Evolutionary conservation across 805 yeast genomes (phyloP).

Genomic region (Metschnikowia matae): DNA sequence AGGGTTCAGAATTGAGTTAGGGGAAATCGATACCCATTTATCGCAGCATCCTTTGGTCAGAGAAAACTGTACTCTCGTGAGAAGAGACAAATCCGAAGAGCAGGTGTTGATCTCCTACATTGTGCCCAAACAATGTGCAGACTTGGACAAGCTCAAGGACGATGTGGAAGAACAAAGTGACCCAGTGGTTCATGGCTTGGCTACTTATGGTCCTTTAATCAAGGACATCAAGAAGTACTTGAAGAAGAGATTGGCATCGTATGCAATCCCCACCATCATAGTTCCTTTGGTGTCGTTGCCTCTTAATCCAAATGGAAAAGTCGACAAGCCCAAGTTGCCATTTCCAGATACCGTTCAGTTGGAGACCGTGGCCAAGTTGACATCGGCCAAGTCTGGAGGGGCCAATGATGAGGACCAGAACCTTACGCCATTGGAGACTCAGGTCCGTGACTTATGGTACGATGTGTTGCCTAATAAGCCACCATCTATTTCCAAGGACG

Average conservation of each 20-base stretch:
- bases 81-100: slow-evolving; percentile 89
- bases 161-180: slow-evolving; percentile 46
- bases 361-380: slow-evolving; percentile 60
- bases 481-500: slow-evolving; percentile 67
- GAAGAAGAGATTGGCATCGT: slow-evolving; percentile 84
- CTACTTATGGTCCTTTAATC: slow-evolving; percentile 69
- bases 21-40: slow-evolving; percentile 96
- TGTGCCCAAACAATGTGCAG: slow-evolving; percentile 64
- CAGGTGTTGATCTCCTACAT: slow-evolving; percentile 86
- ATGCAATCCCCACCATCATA: slow-evolving; percentile 89
- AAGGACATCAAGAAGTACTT: slow-evolving; percentile 72
- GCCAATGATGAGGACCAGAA: slow-evolving; percentile 40
- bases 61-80: slow-evolving; percentile 88
- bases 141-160: slow-evolving; percentile 46
- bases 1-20: slow-evolving; percentile 97
- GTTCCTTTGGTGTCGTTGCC: slow-evolving; percentile 87
- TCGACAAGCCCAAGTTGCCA: slow-evolving; percentile 94
- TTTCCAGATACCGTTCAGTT: slow-evolving; percentile 90
- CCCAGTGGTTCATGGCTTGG: slow-evolving; percentile 73
- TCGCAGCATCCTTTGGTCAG: slow-evolving; percentile 91
- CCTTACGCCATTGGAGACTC: slow-evolving; percentile 61
- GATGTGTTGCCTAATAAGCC: slow-evolving; percentile 82
- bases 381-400: slow-evolving; percentile 36
- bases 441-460: slow-evolving; percentile 80
- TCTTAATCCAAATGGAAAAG: slow-evolving; percentile 95